Evolutionary conservation across 1,139 yeast species (phyloP).

Genomic region (Spathaspora sp.): DNA sequence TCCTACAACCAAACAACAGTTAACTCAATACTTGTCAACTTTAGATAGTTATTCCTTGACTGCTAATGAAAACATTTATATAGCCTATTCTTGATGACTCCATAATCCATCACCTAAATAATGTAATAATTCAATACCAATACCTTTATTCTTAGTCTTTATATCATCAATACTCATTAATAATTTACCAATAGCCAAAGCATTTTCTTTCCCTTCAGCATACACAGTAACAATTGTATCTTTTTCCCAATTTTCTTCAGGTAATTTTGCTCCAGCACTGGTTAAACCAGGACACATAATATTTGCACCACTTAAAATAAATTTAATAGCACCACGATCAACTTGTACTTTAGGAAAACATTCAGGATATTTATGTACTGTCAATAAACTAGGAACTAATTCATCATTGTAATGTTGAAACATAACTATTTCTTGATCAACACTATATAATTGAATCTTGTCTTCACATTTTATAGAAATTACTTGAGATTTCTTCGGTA

Average conservation of each 20-base stretch:
- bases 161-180: constrained; percentile 91
- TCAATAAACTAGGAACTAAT: constrained; percentile 69
- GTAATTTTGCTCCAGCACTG: constrained; percentile 82
- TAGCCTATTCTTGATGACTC: constrained; percentile 45
- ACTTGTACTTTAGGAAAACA: constrained; percentile 87
- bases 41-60: constrained; percentile 35
- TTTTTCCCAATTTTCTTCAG: constrained; percentile 64
- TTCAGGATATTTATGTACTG: constrained; percentile 81
- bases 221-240: constrained; percentile 76
- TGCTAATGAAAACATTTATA: constrained; percentile 21
- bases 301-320: constrained; percentile 90
- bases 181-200: constrained; percentile 85
- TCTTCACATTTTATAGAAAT: constrained; percentile 86
- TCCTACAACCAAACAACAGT: constrained; percentile 14
- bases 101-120: constrained; percentile 91
- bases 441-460: constrained; percentile 73
- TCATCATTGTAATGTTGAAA: constrained; percentile 80
- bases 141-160: constrained; percentile 78
- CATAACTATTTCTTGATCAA: constrained; percentile 72
- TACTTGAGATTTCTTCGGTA: constrained; percentile 91
- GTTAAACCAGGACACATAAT: constrained; percentile 98
- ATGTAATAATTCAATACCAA: constrained; percentile 84
- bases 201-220: constrained; percentile 92
- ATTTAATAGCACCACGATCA: constrained; percentile 95
- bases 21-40: constrained; percentile 35